Evolutionary conservation across 805 yeast genomes (phyloP), one percentile per base, ranked within the genome.

Genomic region (Kregervanrija pseudodelftensis): DNA sequence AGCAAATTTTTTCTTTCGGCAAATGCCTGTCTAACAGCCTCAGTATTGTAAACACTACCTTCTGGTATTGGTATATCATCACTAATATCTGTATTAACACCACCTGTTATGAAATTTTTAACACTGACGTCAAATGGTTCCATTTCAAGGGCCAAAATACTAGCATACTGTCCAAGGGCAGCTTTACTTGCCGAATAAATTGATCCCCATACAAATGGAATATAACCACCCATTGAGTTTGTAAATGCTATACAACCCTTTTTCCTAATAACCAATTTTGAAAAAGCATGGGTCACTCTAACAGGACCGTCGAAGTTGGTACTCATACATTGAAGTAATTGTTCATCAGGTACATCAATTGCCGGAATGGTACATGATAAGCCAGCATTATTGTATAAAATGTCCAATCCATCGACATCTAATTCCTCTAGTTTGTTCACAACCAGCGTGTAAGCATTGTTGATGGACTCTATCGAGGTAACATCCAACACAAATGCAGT

Each of bases 291-390:
- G 1, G 77, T 74, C 55, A 82, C 42, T 55, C 85, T 71, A 42
- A 83, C 69, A 3, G 85, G 85, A 0, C 85, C 93, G 57, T 74
- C 72, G 0, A 85, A 85, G 56, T 85, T 85, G 15, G 82, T 86
- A 41, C 74, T 72, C 57, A 76, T 78, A 45, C 80, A 74, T 49
- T 72, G 72, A 32, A 61, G 65, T 30, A 79, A 53, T 33, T 63
- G 70, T 11, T 71, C 80, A 57, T 82, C 51, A 10, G 50, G 57
- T 2, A 79, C 83, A 61, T 84, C 93, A 39, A 74, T 50, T 0
- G 85, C 86, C 0, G 93, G 86, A 42, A 79, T 69, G 0, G 85
- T 76, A 54, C 90, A 84, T 15, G 87, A 53, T 2, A 45, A 36
- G 3, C 62, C 64, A 1, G 95, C 95, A 59, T 85, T 85, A 61